Evolutionary conservation across 352 stramenopile species (phyloP), one percentile per base, ranked within the genome.

Genomic region (Globisporangium cylindrosporum): DNA sequence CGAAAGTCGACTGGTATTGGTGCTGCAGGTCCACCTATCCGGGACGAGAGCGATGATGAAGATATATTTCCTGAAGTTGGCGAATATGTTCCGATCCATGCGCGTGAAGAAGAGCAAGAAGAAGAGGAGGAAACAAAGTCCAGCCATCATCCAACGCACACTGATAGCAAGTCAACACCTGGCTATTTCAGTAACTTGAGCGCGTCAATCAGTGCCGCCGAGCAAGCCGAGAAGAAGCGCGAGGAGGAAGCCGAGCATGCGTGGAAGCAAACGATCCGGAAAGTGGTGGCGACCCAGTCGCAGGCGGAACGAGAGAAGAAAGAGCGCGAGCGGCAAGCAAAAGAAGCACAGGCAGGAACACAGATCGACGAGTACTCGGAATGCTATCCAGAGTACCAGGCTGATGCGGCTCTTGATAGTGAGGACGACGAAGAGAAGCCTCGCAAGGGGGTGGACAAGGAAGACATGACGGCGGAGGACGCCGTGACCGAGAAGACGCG

Each of bases 11-110:
- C 9, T 25, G 51, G 29, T 4, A 64, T 55, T 34, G 59, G 43
- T 59, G 68, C 24, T 12, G 61, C 38, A 54, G 43, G 4, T 25
- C 4, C 25, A 49, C 8, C 2, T 7, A 27, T 22, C 0, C 24
- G 49, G 36, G 74, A 72, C 0, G 72, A 87, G 1, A 75, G 81
- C 2, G 75, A 88, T 1, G 81, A 89, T 6, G 82, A 91, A 66
- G 83, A 92, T 68, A 94, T 94, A 12, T 94, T 94, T 54, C 77
- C 81, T 1, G 80, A 92, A 25, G 82, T 81, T 14, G 82, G 82
- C 1, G 82, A 91, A 22, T 92, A 92, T 61, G 73, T 94, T 4
- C 86, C 86, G 0, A 76, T 90, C 1, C 78, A 90, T n/a, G 71
- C 80, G 41, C 81, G 83, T 8, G 48, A 49, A 7, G 72, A 79